Conservation (phyloP, 495 filamentous ascomycete genomes). For the Penicillium pancosmium region DNA sequence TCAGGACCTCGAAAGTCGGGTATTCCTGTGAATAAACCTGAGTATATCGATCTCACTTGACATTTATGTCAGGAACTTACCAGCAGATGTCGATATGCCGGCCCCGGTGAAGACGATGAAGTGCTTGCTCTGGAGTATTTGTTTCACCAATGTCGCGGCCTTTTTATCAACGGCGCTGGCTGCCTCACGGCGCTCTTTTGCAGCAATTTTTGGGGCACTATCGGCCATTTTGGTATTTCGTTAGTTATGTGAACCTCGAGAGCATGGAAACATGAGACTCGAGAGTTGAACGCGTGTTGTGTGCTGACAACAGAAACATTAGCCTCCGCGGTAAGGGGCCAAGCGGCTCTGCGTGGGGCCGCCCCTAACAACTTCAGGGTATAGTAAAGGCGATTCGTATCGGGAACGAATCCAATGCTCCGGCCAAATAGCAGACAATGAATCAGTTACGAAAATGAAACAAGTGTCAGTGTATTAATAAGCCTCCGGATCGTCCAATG, state of each 20-base stretch:
- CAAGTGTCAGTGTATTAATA: too few relatives aligned
- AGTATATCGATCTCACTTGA: neutral
- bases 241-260: neutral
- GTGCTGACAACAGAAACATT: too few relatives aligned
- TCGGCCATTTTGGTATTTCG: slow-evolving; percentile 27
- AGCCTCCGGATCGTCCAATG: too few relatives aligned
- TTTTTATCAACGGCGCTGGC: slow-evolving; percentile 34
- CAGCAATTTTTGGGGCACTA: slow-evolving; percentile 37
- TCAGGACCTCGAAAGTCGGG: neutral
- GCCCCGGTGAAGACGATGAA: slow-evolving; percentile 51
- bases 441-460: too few relatives aligned
- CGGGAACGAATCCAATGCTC: too few relatives aligned
- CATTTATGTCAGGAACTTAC: neutral
- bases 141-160: slow-evolving; percentile 34
- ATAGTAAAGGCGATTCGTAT: too few relatives aligned
- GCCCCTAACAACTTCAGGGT: too few relatives aligned
- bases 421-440: too few relatives aligned
- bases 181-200: slow-evolving; percentile 39
- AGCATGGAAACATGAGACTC: neutral
- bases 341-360: too few relatives aligned
- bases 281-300: neutral
- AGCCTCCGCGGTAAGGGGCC: too few relatives aligned
- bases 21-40: neutral
- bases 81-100: slow-evolving; percentile 42
- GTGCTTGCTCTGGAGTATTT: slow-evolving; percentile 46